Base-by-base conservation (phyloP, 306 rosid species). In the Castanopsis chinensis region DNA sequence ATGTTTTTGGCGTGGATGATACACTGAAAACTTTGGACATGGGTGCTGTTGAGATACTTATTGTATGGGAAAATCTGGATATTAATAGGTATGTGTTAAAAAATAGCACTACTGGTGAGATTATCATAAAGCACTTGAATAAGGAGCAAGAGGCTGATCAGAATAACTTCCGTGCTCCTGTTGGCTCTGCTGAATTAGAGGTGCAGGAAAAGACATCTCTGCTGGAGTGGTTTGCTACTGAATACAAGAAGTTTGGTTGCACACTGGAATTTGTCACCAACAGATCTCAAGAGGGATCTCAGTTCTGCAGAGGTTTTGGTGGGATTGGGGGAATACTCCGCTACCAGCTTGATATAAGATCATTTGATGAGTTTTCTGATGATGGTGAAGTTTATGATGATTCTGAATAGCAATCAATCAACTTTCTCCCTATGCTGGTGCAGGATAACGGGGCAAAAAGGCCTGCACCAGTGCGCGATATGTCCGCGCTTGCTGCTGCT, bases 291-390 rank as follows among this genome's bases (percentile, higher is more conserved):
- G 97, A 92, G 76, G 97, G 97, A 59, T 92, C 97, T 27, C 97
- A 92, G 78, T 92, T 92, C 80, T 92, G 97, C 87, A 82, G 97
- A 68, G 97, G 97, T 51, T 92, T 92, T 69, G 97, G 97, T 73
- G 97, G 97, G 41, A 92, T 92, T 76, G 97, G 96, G 14, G 97
- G 97, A 10, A 92, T 91, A 77, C 96, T 92, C 78, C 96, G 97
- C 45, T 92, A 92, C 91, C 97, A 92, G 89, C 96, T 92, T 13
- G 97, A 93, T 73, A 93, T 93, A 65, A 83, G 98, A 84, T 87
- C 97, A 5, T 86, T 91, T 1, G 94, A 93, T 56, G 97, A 93
- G 73, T 54, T 91, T 69, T 93, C 98, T 71, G 94, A 86, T 4
- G 87, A 87, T 70, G 93, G 84, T 23, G 97, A 75, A 86, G 84